Evolutionary conservation across 495 filamentous ascomycete species (phyloP).

Genomic region (Venustampulla echinocandica): DNA sequence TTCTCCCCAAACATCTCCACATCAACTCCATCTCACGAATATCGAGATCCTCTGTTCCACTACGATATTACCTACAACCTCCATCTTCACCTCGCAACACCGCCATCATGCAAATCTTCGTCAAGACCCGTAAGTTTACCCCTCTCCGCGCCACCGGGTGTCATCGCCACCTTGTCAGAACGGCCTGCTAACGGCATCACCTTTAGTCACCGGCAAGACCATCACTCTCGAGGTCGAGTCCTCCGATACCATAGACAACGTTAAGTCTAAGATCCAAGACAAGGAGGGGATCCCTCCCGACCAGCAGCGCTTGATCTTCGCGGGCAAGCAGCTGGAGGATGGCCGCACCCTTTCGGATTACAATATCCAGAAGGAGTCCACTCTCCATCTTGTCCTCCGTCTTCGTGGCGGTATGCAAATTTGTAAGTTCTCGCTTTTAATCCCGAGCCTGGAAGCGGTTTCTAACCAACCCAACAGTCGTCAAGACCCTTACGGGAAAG

Average conservation of each 20-base stretch:
- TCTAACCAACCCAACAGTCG: constrained; percentile 38
- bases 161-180: constrained; percentile 20
- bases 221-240: constrained; percentile 99
- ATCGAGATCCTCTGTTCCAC: constrained; percentile 6
- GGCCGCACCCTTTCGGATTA: constrained; percentile 94
- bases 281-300: constrained; percentile 98
- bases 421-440: constrained; percentile 28
- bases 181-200: constrained; percentile 22
- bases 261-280: constrained; percentile 98
- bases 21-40: constrained; percentile 11
- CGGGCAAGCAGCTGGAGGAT: constrained; percentile 96
- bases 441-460: constrained; percentile 17
- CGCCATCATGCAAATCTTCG: constrained; percentile 87
- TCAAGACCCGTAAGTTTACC: constrained; percentile 77
- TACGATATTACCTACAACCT: constrained; percentile 9
- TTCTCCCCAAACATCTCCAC: constrained; percentile 2
- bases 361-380: constrained; percentile 98
- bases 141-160: constrained; percentile 16
- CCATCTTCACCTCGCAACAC: not conserved
- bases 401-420: constrained; percentile 99
- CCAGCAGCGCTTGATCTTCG: constrained; percentile 97
- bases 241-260: constrained; percentile 96
- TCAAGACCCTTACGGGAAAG: constrained; percentile 91
- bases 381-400: constrained; percentile 90
- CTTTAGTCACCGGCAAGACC: constrained; percentile 95